These are phyloP conservation scores for Leucocoprinus leucothites DNA, from an alignment of 768 basidiomycete genomes.

Conservation along the genomic window DNA sequence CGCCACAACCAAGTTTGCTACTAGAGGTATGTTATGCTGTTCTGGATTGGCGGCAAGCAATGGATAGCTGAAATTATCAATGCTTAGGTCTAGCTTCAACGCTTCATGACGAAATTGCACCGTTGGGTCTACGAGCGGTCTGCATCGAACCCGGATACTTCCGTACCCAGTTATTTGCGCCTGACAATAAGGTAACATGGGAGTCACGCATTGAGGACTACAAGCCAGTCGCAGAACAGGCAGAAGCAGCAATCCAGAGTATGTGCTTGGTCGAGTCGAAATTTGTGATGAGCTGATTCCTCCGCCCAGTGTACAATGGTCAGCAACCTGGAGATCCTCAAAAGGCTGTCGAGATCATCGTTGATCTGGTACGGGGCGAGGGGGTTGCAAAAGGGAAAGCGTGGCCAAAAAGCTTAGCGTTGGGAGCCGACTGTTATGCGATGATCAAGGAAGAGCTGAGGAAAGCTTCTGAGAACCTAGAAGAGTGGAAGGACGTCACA, in stretches of 20 bases:
- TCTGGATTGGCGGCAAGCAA: too few relatives aligned
- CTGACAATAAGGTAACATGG: constrained; percentile 24
- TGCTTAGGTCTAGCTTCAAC: constrained; percentile 27
- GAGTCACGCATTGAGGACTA: constrained; percentile 32
- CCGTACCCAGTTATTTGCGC: constrained; percentile 30
- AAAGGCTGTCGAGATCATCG: constrained; percentile 31
- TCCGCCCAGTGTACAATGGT: constrained; percentile 27
- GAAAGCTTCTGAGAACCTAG: constrained; percentile 17
- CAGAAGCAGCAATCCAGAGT: constrained; percentile 26
- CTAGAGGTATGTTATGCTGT: constrained; percentile 22
- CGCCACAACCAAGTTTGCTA: constrained; percentile 35
- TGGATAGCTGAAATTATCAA: neutral
- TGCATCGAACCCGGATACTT: constrained; percentile 40
- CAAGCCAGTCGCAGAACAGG: constrained; percentile 19
- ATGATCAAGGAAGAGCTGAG: constrained; percentile 19
- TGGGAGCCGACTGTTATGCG: constrained; percentile 29
- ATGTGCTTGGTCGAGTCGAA: too few relatives aligned
- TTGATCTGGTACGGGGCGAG: constrained; percentile 29
- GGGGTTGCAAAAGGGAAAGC: constrained; percentile 27
- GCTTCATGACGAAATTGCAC: constrained; percentile 34
- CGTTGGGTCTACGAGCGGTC: constrained; percentile 33
- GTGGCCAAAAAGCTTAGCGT: constrained; percentile 23
- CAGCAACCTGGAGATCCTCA: constrained; percentile 36
- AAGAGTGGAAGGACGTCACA: constrained; percentile 31
- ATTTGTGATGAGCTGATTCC: neutral